These are phyloP conservation scores for Suillus lakei DNA, from an alignment of 768 basidiomycete species.

Conservation along the genomic window DNA sequence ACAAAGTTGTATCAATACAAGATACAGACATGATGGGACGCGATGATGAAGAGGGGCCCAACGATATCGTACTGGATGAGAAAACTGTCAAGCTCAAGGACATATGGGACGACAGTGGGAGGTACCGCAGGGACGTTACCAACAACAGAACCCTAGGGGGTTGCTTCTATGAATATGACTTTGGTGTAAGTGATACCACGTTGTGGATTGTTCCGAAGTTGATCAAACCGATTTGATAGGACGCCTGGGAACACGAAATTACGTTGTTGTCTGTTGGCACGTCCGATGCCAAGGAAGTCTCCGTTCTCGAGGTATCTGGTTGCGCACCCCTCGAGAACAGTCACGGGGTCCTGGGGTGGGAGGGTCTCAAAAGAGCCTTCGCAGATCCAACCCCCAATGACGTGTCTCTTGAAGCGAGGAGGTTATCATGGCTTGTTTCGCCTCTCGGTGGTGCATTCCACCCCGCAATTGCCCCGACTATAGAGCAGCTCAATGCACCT, in stretches of 20 bases:
- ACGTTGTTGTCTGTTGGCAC: slow-evolving; percentile 3
- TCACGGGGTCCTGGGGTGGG: slow-evolving; percentile 15
- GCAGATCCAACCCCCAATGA: slow-evolving; percentile 8
- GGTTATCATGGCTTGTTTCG: slow-evolving; percentile 34
- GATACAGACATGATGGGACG: slow-evolving; percentile 10
- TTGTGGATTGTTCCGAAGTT: not conserved
- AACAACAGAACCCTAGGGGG: slow-evolving; percentile 11
- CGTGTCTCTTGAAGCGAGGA: slow-evolving; percentile 3
- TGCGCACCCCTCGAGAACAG: slow-evolving; percentile 11
- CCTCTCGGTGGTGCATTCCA: slow-evolving; percentile 8
- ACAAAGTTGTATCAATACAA: slow-evolving; percentile 1
- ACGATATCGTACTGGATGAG: slow-evolving; percentile 9
- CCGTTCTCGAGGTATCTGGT: slow-evolving; percentile 10
- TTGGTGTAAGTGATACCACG: slow-evolving; percentile 17
- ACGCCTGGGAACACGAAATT: slow-evolving; percentile 27
- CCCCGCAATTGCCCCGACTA: slow-evolving; percentile 9
- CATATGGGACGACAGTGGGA: slow-evolving; percentile 16
- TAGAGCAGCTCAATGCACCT: slow-evolving; percentile 8
- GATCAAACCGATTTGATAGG: slow-evolving; percentile 12
- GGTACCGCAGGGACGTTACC: slow-evolving; percentile 6
- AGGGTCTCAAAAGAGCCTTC: slow-evolving; percentile 16
- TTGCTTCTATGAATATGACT: slow-evolving; percentile 27
- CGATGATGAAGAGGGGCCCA: slow-evolving; percentile 6
- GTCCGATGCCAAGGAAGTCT: slow-evolving; percentile 3
- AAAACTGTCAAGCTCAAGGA: slow-evolving; percentile 15